These are phyloP conservation scores for Pseudocercospora fijiensis DNA, from an alignment of 2,329 filamentous ascomycete genomes.

Conservation along the genomic window DNA sequence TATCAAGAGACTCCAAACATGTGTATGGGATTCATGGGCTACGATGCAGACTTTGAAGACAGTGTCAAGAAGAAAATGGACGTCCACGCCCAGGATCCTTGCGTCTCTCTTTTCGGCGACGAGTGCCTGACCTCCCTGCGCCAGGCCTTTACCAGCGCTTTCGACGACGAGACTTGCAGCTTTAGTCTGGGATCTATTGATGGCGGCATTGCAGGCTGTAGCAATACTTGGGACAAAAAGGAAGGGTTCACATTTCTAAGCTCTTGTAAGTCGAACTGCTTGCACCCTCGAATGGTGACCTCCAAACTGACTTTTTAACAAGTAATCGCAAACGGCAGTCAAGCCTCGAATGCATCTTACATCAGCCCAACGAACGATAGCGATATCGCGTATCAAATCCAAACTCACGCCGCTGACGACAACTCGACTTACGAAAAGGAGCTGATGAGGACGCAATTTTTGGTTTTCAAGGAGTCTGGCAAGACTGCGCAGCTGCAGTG, in stretches of 20 bases:
- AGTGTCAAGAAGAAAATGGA: constrained; percentile 7
- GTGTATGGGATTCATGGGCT: constrained; percentile 9
- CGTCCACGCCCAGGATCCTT: background rate
- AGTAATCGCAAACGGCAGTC: constrained; percentile 9
- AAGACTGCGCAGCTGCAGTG: constrained; percentile 8
- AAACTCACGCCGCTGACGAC: constrained; percentile 4
- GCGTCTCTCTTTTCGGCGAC: background rate
- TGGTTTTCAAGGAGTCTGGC: constrained; percentile 11
- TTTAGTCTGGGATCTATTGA: background rate
- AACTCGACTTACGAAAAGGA: constrained; percentile 12
- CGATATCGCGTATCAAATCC: constrained; percentile 4
- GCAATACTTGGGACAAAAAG: constrained; percentile 5
- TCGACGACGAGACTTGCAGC: background rate
- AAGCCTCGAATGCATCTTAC: constrained; percentile 8
- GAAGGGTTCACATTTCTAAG: background rate
- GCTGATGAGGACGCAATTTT: constrained; percentile 3
- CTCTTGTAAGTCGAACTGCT: background rate
- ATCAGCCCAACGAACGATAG: background rate
- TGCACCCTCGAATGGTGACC: background rate
- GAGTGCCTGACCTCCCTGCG: background rate
- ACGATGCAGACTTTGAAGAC: background rate
- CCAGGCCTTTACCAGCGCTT: background rate
- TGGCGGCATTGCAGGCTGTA: background rate
- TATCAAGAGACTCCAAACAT: constrained; percentile 7
- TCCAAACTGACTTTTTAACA: background rate